These are phyloP conservation scores for Ophiocordyceps camponoti-floridani DNA, from an alignment of 2,329 filamentous ascomycete genomes.

Conservation along the genomic window DNA sequence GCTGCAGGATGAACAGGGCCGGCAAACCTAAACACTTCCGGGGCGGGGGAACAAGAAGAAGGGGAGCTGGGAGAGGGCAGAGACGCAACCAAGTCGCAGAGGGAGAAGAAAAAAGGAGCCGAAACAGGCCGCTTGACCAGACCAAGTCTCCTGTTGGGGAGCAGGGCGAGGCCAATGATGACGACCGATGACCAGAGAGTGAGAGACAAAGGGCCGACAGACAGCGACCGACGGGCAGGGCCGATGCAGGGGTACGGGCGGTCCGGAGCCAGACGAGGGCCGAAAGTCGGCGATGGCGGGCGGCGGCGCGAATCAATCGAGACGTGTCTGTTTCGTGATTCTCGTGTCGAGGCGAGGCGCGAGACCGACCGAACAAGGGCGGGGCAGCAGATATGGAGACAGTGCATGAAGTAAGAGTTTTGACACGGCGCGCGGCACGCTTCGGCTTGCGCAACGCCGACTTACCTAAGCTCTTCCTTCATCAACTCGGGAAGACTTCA, in stretches of 20 bases:
- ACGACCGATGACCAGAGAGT: not conserved
- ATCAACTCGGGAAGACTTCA: not conserved
- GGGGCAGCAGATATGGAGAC: not conserved
- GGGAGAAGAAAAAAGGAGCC: not conserved
- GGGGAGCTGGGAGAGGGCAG: not conserved
- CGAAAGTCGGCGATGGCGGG: not conserved
- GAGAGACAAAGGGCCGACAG: not conserved
- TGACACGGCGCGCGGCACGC: too few relatives aligned
- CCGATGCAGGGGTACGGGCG: not conserved
- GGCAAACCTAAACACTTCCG: too few relatives aligned
- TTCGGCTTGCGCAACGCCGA: too few relatives aligned
- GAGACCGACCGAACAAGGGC: not conserved
- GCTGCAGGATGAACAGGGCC: not conserved
- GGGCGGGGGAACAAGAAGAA: not conserved
- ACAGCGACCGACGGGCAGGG: not conserved
- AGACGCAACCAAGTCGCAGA: too few relatives aligned
- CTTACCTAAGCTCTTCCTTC: too few relatives aligned
- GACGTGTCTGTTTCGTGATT: slow-evolving; percentile 28
- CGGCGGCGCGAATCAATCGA: slow-evolving; percentile 10
- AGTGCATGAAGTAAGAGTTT: too few relatives aligned
- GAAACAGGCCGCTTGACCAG: not conserved
- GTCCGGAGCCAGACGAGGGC: not conserved
- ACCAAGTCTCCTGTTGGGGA: not conserved
- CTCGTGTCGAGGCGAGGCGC: slow-evolving; percentile 16
- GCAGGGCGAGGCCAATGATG: not conserved